These are phyloP conservation scores for Ustilago xerochloae DNA, from an alignment of 1,284 basidiomycete genomes.

Conservation along the genomic window DNA sequence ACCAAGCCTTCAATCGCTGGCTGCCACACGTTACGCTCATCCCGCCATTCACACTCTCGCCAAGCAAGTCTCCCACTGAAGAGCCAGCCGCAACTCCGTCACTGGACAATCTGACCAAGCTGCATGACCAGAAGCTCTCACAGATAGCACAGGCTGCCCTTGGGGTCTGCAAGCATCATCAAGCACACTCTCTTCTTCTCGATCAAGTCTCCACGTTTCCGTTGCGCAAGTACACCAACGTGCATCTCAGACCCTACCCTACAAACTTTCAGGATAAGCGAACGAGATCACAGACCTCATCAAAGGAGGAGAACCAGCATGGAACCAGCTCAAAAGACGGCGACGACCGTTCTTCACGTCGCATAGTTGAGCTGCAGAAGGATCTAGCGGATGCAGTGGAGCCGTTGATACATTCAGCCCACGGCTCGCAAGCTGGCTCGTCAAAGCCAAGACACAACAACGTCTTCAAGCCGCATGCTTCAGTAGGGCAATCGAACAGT, in stretches of 20 bases:
- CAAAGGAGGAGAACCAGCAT: neutral
- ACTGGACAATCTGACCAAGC: neutral
- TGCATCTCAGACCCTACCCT: constrained; percentile 24
- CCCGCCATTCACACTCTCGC: constrained; percentile 14
- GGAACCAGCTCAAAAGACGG: neutral
- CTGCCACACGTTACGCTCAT: constrained; percentile 34
- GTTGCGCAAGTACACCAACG: constrained; percentile 13
- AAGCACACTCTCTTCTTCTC: constrained; percentile 8
- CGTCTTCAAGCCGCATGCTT: constrained; percentile 25
- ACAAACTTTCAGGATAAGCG: constrained; percentile 22
- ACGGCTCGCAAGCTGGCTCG: neutral
- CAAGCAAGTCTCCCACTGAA: neutral
- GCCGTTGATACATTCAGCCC: neutral
- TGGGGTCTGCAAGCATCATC: neutral
- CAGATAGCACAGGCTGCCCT: neutral
- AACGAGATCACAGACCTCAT: neutral
- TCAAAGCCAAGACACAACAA: neutral
- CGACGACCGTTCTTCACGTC: neutral
- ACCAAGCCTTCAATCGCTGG: constrained; percentile 23
- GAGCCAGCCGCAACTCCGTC: neutral
- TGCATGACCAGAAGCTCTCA: constrained; percentile 3
- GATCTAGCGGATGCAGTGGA: neutral
- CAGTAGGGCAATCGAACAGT: constrained; percentile 13
- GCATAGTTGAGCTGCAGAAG: constrained; percentile 12
- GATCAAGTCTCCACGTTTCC: constrained; percentile 28